Conservation (phyloP, 73 alveolate species). For the Diophrys sp. region DNA sequence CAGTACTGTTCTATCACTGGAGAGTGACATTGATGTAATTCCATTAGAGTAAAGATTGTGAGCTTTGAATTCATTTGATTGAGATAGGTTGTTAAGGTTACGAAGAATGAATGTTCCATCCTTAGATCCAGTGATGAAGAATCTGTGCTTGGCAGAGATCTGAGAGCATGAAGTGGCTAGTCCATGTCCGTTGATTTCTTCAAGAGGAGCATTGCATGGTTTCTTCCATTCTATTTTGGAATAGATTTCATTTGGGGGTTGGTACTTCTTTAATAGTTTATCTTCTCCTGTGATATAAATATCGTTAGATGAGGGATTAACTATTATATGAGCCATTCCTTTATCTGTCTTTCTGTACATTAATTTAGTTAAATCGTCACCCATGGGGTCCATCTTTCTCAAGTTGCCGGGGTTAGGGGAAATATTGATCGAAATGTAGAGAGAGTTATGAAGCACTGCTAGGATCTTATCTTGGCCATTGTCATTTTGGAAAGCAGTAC, state of each 20-base stretch:
- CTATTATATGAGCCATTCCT: conserved; percentile 35
- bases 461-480: conserved; percentile 38
- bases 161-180: conserved; percentile 71
- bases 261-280: conserved; percentile 84
- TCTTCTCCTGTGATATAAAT: conserved; percentile 83
- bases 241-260: conserved; percentile 84
- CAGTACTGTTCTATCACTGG: conserved; percentile 71
- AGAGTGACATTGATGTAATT: conserved; percentile 76
- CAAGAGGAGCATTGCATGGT: conserved; percentile 87
- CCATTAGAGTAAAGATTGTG: conserved; percentile 90
- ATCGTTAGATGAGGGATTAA: conserved; percentile 43
- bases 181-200: conserved; percentile 90
- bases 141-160: conserved; percentile 61
- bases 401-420: neutral
- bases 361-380: conserved; percentile 11
- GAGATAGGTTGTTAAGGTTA: conserved; percentile 63
- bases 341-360: conserved; percentile 35
- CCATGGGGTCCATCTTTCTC: conserved; percentile 21
- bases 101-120: conserved; percentile 92
- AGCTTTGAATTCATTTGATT: conserved; percentile 76
- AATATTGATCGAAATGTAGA: conserved; percentile 18
- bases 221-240: conserved; percentile 77
- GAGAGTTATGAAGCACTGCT: conserved; percentile 41
- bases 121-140: conserved; percentile 84
- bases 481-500: conserved; percentile 29